phyloP scores from a whole-genome alignment of 768 basidiomycete species.

The Serendipita sp. region DNA sequence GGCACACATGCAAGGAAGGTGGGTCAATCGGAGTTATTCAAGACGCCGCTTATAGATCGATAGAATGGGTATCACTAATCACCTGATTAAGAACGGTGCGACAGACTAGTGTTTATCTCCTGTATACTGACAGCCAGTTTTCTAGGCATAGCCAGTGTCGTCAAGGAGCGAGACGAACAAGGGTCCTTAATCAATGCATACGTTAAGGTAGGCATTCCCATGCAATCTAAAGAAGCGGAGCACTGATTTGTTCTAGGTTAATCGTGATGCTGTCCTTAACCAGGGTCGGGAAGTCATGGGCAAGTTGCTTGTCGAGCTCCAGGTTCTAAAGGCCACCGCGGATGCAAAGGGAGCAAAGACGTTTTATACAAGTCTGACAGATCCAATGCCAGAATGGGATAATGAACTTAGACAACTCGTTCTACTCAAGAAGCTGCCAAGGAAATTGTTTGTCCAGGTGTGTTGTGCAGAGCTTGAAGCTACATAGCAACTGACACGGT shows the following conservation, averaged over 20 bases:
- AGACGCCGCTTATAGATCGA: background rate
- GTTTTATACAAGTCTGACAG: constrained; percentile 68
- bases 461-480: background rate
- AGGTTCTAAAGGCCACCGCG: constrained; percentile 74
- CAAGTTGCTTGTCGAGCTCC: constrained; percentile 60
- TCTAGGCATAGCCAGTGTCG: constrained; percentile 49
- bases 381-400: constrained; percentile 54
- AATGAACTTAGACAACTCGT: constrained; percentile 64
- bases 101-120: background rate
- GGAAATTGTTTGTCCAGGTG: constrained; percentile 60
- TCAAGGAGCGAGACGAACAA: constrained; percentile 47
- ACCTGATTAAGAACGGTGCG: constrained; percentile 51
- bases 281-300: constrained; percentile 53
- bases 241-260: constrained; percentile 31
- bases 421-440: constrained; percentile 62
- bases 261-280: constrained; percentile 49
- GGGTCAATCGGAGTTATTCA: constrained; percentile 13
- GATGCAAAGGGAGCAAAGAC: constrained; percentile 64
- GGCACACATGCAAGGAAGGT: constrained; percentile 85
- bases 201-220: background rate
- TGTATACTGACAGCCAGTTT: constrained; percentile 28
- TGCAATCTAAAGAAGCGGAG: background rate
- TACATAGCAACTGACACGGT: background rate
- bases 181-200: constrained; percentile 36
- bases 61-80: constrained; percentile 70